phyloP scores from a whole-genome alignment of 2,329 filamentous ascomycete species.

The Cladorrhinum sp. region DNA sequence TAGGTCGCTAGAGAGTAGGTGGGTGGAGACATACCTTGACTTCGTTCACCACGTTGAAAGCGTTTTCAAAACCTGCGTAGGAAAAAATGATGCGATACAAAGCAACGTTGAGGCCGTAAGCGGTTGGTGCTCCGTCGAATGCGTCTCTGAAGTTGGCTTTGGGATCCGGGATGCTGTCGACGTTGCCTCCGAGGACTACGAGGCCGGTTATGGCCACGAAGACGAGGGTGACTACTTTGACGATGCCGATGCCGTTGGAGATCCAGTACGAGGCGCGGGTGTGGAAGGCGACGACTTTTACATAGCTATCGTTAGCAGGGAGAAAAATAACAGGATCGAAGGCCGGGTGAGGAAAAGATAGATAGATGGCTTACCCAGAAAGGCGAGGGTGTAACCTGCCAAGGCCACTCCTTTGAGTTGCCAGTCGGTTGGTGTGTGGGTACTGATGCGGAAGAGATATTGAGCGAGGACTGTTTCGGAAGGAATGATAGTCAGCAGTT shows the following conservation, averaged over 20 bases:
- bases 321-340: no score
- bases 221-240: constrained; percentile 58
- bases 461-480: constrained; percentile 52
- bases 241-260: constrained; percentile 51
- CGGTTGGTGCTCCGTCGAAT: constrained; percentile 47
- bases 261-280: constrained; percentile 53
- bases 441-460: constrained; percentile 60
- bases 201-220: constrained; percentile 57
- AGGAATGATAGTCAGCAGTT: neutral
- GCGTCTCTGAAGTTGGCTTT: constrained; percentile 52
- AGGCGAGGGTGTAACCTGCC: constrained; percentile 58
- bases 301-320: no score
- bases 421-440: constrained; percentile 53
- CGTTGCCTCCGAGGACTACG: constrained; percentile 56
- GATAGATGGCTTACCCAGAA: constrained; percentile 32
- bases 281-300: constrained; percentile 43
- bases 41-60: constrained; percentile 60
- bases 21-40: constrained; percentile 36
- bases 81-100: constrained; percentile 58
- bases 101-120: constrained; percentile 52
- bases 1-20: neutral
- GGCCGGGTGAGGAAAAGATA: neutral
- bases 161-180: constrained; percentile 47
- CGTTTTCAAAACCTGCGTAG: constrained; percentile 56
- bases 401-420: constrained; percentile 64